phyloP scores from a whole-genome alignment of 192 early-diverging fungal genomes.

The Entomortierella parvispora region DNA sequence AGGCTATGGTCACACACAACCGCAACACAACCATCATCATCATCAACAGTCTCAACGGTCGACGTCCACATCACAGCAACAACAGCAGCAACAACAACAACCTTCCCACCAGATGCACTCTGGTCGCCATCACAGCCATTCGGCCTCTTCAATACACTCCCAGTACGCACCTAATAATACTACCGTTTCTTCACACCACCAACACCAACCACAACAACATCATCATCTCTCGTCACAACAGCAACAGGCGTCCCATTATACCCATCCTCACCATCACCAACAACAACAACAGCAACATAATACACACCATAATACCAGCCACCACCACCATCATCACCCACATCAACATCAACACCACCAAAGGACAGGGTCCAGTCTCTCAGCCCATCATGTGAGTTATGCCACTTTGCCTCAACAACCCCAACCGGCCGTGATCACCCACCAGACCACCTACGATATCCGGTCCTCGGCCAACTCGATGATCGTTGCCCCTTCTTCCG shows the following conservation, averaged over 20 bases:
- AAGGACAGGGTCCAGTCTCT: slow-evolving; percentile 24
- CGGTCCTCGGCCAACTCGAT: slow-evolving; percentile 10
- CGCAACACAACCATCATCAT: background rate
- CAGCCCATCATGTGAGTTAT: slow-evolving; percentile 30
- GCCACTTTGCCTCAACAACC: slow-evolving; percentile 40
- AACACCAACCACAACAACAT: slow-evolving; percentile 5
- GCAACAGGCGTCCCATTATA: background rate
- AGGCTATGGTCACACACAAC: background rate
- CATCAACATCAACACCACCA: slow-evolving; percentile 16
- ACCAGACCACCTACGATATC: slow-evolving; percentile 44
- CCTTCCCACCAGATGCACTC: slow-evolving; percentile 25
- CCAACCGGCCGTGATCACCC: slow-evolving; percentile 36
- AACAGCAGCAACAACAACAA: slow-evolving; percentile 18
- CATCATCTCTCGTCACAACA: background rate
- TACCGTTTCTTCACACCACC: background rate
- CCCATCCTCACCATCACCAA: background rate
- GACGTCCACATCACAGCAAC: slow-evolving; percentile 18
- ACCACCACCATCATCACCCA: background rate
- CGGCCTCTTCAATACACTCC: slow-evolving; percentile 31
- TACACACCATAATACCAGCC: no score
- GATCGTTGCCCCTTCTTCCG: no score
- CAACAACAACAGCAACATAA: slow-evolving; percentile 22
- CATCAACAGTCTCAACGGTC: background rate
- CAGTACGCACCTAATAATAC: slow-evolving; percentile 6
- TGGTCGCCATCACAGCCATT: slow-evolving; percentile 36